phyloP scores from a whole-genome alignment of 345 rosid genomes.

The Eucalyptus pauciflora region DNA sequence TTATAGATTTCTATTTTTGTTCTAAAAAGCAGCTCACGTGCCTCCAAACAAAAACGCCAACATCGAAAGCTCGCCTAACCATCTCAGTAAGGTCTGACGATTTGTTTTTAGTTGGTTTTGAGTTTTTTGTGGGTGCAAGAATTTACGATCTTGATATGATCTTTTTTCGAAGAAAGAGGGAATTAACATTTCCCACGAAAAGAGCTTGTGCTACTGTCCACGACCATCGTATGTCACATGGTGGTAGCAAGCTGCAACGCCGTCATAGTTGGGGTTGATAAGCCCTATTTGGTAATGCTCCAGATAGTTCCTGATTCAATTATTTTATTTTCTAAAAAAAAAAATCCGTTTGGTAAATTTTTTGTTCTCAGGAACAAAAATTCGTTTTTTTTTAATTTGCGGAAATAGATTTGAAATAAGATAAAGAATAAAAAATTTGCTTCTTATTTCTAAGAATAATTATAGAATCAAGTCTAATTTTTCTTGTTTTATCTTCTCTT shows the following conservation, averaged over 20 bases:
- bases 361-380: fast-evolving
- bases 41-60: not conserved
- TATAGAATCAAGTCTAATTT: too few species aligned
- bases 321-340: fast-evolving
- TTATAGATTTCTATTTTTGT: not conserved
- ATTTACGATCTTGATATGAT: not conserved
- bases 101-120: not conserved
- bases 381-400: fast-evolving
- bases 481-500: too few species aligned
- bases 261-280: not conserved
- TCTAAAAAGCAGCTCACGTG: not conserved
- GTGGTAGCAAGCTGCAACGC: not conserved
- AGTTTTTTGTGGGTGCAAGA: not conserved
- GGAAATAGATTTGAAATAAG: too few species aligned
- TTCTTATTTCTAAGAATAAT: fast-evolving
- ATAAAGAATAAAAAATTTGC: too few species aligned
- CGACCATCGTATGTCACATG: not conserved
- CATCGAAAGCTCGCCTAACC: not conserved
- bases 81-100: not conserved
- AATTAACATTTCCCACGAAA: not conserved
- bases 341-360: too few species aligned
- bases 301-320: fast-evolving
- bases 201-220: not conserved
- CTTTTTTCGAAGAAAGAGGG: not conserved
- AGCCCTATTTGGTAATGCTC: fast-evolving